phyloP scores from a whole-genome alignment of 208 protist species.

The Kentomonas sorsogonicus region DNA sequence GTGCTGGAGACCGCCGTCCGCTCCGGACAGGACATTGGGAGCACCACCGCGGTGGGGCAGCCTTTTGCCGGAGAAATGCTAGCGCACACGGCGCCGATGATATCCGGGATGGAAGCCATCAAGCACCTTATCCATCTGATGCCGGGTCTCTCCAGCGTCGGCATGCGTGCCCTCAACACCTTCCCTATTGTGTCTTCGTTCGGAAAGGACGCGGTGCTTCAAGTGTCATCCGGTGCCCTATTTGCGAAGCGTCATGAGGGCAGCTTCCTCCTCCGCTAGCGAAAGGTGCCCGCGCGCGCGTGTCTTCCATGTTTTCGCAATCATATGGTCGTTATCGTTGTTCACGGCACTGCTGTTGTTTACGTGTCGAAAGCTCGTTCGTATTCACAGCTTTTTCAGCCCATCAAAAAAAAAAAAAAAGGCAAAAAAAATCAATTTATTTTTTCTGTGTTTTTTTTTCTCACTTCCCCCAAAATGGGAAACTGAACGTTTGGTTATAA shows the following conservation, averaged over 20 bases:
- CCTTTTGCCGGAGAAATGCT: constrained; percentile 73
- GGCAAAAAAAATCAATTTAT: neutral
- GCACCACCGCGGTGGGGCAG: constrained; percentile 58
- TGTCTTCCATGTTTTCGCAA: neutral
- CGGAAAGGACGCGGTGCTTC: constrained; percentile 69
- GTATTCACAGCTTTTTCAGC: neutral
- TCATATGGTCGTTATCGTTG: neutral
- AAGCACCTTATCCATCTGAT: constrained; percentile 44
- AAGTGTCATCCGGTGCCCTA: constrained; percentile 66
- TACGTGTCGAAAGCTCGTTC: neutral
- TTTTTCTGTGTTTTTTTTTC: neutral
- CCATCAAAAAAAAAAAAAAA: constrained; percentile 12
- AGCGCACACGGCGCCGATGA: constrained; percentile 67
- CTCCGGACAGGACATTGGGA: constrained; percentile 76
- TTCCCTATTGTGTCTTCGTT: constrained; percentile 64
- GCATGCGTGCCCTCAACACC: constrained; percentile 66
- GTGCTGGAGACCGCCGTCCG: constrained; percentile 58
- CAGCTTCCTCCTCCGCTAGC: constrained; percentile 34
- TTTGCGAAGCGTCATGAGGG: constrained; percentile 58
- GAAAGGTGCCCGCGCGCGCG: neutral
- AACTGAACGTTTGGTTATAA: neutral
- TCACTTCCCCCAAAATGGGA: neutral
- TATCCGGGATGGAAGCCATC: constrained; percentile 71
- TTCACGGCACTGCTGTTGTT: neutral
- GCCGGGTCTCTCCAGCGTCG: constrained; percentile 45